phyloP scores from a whole-genome alignment of 306 rosid species.

The Macrotyloma uniflorum region DNA sequence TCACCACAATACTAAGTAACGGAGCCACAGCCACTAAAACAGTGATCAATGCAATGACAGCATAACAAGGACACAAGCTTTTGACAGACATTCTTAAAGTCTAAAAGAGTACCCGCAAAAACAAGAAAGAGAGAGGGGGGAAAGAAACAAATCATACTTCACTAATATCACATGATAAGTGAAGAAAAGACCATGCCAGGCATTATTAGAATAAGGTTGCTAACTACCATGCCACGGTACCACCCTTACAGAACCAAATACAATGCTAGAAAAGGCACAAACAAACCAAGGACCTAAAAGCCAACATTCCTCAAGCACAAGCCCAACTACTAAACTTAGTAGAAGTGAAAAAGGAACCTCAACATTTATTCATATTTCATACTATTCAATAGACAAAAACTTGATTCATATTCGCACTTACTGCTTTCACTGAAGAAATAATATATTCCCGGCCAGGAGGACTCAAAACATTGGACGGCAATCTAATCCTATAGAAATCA shows the following conservation, averaged over 20 bases:
- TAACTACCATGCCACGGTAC: not conserved
- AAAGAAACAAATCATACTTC: not conserved
- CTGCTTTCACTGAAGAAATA: constrained; percentile 87
- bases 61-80: constrained; percentile 13
- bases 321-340: constrained; percentile 3
- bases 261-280: constrained; percentile 15
- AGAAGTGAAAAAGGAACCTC: not conserved
- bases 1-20: constrained; percentile 13
- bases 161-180: constrained; percentile 15
- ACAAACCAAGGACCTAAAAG: constrained; percentile 11
- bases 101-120: not conserved
- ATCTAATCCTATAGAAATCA: constrained; percentile 83
- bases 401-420: constrained; percentile 46
- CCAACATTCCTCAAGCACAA: constrained; percentile 16
- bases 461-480: constrained; percentile 76
- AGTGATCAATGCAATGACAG: constrained; percentile 12
- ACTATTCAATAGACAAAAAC: constrained; percentile 4
- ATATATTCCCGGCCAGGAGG: constrained; percentile 74
- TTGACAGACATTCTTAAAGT: not conserved
- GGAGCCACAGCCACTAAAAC: constrained; percentile 22
- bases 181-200: not conserved
- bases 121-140: not conserved
- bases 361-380: not conserved
- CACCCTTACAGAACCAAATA: constrained; percentile 25
- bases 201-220: constrained; percentile 2